phyloP scores from a whole-genome alignment of 2,329 filamentous ascomycete species.

The Talaromyces sp. region DNA sequence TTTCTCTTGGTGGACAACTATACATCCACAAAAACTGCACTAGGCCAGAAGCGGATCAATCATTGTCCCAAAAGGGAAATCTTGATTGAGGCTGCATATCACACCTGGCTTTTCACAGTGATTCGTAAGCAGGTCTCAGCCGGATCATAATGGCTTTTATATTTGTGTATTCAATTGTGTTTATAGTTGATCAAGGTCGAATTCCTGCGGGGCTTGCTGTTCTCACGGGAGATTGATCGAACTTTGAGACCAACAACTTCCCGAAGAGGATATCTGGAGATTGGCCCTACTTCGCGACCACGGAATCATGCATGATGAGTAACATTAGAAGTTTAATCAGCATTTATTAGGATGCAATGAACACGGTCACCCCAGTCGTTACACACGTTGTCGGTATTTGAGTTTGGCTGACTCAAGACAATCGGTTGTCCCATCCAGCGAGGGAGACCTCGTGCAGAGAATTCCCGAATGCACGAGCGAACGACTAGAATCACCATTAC shows the following conservation, averaged over 20 bases:
- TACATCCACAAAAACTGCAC: neutral
- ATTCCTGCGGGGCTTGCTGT: neutral
- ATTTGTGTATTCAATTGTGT: neutral
- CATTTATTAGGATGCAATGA: neutral
- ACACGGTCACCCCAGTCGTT: neutral
- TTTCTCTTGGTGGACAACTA: neutral
- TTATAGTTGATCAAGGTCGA: neutral
- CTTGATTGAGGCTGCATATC: neutral
- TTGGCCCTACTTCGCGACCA: neutral
- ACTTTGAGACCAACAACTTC: neutral
- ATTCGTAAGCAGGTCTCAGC: neutral
- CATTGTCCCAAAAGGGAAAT: constrained; percentile 7
- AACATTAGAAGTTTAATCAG: neutral
- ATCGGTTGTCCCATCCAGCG: neutral
- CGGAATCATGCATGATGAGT: neutral
- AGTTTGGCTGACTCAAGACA: neutral
- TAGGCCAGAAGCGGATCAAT: neutral
- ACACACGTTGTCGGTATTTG: neutral
- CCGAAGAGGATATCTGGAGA: neutral
- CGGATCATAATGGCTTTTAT: neutral
- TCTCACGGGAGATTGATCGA: neutral
- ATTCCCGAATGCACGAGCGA: too few species aligned
- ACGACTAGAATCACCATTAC: too few species aligned
- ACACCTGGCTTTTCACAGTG: neutral
- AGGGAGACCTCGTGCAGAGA: neutral